Evolutionary conservation across 306 rosid species (phyloP).

Genomic region (Rosa persica): DNA sequence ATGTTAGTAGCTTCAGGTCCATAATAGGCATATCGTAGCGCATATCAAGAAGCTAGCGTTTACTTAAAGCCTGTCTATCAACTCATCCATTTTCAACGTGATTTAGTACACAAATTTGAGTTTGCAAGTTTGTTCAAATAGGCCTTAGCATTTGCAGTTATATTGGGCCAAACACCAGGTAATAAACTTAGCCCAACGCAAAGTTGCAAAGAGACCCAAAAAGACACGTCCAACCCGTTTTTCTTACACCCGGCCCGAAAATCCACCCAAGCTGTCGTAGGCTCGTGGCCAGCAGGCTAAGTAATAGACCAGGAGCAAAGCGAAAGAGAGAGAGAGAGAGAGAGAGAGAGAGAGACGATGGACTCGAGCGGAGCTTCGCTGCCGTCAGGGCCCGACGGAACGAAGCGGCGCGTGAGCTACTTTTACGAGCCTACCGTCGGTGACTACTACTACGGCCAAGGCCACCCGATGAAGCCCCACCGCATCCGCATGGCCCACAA

Average conservation of each 20-base stretch:
- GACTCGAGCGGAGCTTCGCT: slow-evolving; percentile 53
- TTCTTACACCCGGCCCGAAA: not conserved
- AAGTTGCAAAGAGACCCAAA: not conserved
- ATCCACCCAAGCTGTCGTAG: not conserved
- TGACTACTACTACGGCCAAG: slow-evolving; percentile 80
- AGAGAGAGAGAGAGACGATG: not conserved
- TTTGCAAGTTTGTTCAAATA: not conserved
- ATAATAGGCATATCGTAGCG: too few relatives aligned
- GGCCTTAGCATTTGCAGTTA: too few relatives aligned
- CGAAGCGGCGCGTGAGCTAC: slow-evolving; percentile 67
- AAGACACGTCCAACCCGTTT: not conserved
- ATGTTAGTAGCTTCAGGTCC: too few relatives aligned
- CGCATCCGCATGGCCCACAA: slow-evolving; percentile 82
- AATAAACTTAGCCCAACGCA: not conserved
- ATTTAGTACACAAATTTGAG: not conserved
- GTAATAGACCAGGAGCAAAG: not conserved
- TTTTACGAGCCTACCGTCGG: slow-evolving; percentile 79
- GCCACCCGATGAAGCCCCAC: slow-evolving; percentile 88
- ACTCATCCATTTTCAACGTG: too few relatives aligned
- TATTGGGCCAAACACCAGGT: not conserved
- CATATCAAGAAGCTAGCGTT: too few relatives aligned
- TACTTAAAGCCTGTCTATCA: too few relatives aligned
- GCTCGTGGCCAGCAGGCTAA: too few relatives aligned
- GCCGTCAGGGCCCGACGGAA: slow-evolving; percentile 55
- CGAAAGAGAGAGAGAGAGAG: not conserved